Evolutionary conservation across 225 moss, liverwort and hornwort species (phyloP).

Genomic region (Polytrichum formosum): DNA sequence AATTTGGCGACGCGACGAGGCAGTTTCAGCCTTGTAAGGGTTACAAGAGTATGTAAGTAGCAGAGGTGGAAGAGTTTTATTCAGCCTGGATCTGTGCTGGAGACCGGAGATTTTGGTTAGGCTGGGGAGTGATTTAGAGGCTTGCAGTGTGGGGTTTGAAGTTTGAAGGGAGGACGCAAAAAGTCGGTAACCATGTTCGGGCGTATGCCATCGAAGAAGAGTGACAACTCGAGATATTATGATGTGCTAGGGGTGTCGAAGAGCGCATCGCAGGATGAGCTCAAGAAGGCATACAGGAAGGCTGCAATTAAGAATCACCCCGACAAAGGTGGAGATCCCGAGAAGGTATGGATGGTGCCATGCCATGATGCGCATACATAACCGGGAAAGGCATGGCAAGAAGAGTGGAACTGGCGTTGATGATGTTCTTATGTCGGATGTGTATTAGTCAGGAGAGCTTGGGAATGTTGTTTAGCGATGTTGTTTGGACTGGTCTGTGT

Average conservation of each 20-base stretch:
- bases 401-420: too few relatives aligned
- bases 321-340: constrained; percentile 96
- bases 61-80: not conserved
- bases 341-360: constrained; percentile 56
- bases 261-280: constrained; percentile 77
- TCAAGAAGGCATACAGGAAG: constrained; percentile 97
- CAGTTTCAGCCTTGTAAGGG: not conserved
- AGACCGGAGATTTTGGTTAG: not conserved
- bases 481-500: too few relatives aligned
- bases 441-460: too few relatives aligned
- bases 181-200: constrained; percentile 59
- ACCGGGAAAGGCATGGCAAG: too few relatives aligned
- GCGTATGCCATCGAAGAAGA: constrained; percentile 75
- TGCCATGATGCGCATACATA: too few relatives aligned
- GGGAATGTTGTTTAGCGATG: too few relatives aligned
- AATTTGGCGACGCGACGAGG: not conserved
- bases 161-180: not conserved
- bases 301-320: constrained; percentile 98
- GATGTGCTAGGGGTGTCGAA: constrained; percentile 78
- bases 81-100: not conserved
- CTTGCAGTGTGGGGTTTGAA: too few relatives aligned
- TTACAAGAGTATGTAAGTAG: too few relatives aligned
- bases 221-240: constrained; percentile 85
- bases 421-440: too few relatives aligned
- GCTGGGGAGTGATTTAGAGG: too few relatives aligned